Base-by-base conservation (phyloP, 352 stramenopile species). In the Elongisporangium prolatum region DNA sequence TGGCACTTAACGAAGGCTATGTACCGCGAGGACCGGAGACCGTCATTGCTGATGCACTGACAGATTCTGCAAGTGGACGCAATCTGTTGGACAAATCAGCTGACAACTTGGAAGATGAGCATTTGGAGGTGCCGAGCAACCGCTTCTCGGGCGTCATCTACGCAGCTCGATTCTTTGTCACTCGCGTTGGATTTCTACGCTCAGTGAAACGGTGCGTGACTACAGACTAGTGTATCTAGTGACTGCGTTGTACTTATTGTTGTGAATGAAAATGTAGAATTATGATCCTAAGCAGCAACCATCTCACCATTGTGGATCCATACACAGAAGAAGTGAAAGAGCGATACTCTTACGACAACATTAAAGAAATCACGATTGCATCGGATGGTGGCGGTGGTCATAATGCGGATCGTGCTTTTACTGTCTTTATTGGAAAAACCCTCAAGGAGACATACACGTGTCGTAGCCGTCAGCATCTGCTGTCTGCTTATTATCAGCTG, bases 371-470 rank as follows among this genome's bases (percentile, higher is more conserved):
- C 55, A 93, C 80, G 21, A 73, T 91, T 28, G 83, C 84, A 10
- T 77, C 77, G 3, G 83, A 93, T 52, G 81, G 65, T 37, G 77
- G 80, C 54, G 59, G 63, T 21, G 76, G 75, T 3, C 76, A 84
- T 48, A 91, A 88, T 50, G 72, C 80, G 13, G 82, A 93, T 55
- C 67, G 82, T 17, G 71, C 77, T 37, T 94, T 95, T 63, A 92
- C 81, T 24, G 80, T 95, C 52, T 90, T 80, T 56, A 91, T 93
- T 21, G 84, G 83, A 52, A 93, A 92, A 64, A 94, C 87, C 59
- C 65, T 92, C 47, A 89, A 91, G 60, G 85, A 93, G 60, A 93
- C 84, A 65, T 95, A 95, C 62, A 91, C 81, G 34, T 95, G 83
- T 56, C 74, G 84, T 44, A 88, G 87, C 57, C 75, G 83, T 17